A percentile compares a stretch with the other conserved stretches of the same genome.
These are phyloP conservation scores for Penicillium odoratum DNA, from an alignment of 495 filamentous ascomycete species.

Conservation along the genomic window DNA sequence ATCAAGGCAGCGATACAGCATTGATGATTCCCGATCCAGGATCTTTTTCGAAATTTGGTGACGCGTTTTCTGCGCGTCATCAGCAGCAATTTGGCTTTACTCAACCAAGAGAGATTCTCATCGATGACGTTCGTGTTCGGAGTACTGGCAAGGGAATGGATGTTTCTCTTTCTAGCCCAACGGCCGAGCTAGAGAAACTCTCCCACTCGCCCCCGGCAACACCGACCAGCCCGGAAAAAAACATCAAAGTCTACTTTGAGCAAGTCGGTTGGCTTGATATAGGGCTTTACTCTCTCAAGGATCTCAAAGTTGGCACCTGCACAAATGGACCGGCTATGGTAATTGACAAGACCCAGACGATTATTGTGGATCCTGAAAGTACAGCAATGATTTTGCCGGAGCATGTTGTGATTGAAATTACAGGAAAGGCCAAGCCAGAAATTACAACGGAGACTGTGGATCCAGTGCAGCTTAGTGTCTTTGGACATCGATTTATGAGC, in stretches of 20 bases:
- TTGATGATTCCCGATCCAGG: constrained; percentile 48
- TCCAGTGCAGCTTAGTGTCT: constrained; percentile 87
- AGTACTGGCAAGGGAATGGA: constrained; percentile 61
- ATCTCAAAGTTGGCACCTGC: constrained; percentile 64
- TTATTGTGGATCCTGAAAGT: constrained; percentile 77
- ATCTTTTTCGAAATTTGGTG: constrained; percentile 32
- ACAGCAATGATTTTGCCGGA: constrained; percentile 50
- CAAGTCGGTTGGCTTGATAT: constrained; percentile 73
- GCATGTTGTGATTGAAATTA: constrained; percentile 72
- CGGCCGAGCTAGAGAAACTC: constrained; percentile 66
- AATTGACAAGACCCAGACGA: constrained; percentile 91
- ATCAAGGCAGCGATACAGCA: constrained; percentile 43
- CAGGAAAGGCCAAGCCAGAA: constrained; percentile 66
- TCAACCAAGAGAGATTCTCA: constrained; percentile 74
- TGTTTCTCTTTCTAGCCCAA: constrained; percentile 4
- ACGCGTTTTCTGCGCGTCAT: constrained; percentile 82
- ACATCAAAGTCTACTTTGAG: constrained; percentile 25
- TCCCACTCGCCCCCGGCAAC: constrained; percentile 5
- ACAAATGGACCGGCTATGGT: constrained; percentile 83
- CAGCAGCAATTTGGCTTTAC: constrained; percentile 93
- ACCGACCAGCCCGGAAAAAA: not conserved
- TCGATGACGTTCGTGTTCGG: constrained; percentile 87
- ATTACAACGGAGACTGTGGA: constrained; percentile 47
- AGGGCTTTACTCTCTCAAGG: constrained; percentile 73
- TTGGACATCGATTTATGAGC: constrained; percentile 90